Base-by-base conservation (phyloP, 352 stramenopile species). In the Pythium folliculosum region DNA sequence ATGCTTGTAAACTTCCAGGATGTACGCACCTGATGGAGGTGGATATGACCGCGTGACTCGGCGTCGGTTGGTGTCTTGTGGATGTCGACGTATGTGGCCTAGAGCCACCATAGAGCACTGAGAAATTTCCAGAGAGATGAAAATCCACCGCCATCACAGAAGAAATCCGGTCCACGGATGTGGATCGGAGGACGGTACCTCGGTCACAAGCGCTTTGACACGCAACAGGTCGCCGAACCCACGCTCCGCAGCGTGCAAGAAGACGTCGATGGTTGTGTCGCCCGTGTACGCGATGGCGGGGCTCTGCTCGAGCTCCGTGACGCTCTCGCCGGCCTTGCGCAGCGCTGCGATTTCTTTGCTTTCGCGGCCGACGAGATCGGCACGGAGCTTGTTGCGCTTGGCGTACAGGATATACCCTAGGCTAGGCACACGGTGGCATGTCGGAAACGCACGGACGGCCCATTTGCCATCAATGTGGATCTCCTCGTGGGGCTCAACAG, bases 211-310 rank as follows among this genome's bases (percentile, higher is more conserved):
- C 13, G 91, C 74, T 50, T 84, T 84, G 14, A 88, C 84, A 7
- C 58, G 70, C 25, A 94, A 56, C 32, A 95, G 75, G 37, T 95
- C 85, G 32, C 66, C 66, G 48, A 70, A 66, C 21, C 51, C 45
- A 4, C 49, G 40, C 37, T 69, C 60, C 1, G 65, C 59, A 5
- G 56, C 72, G 25, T 69, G 50, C 14, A 72, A 49, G 38, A 94
- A 94, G 27, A 85, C 70, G 7, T 90, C 76, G 27, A 78, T 78
- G 5, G 77, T 90, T 9, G 87, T 95, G 67, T 95, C 87, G 21
- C 87, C 87, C 10, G 87, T 95, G 75, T 95, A 95, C 30, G 85
- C 87, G 61, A 95, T 86, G 63, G 89, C 78, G 0, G 87, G 82
- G 1, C 55, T 77, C 23, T 80, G 21, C 7, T 69, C 45, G 0